Evolutionary conservation across 805 yeast genomes (phyloP).

Genomic region (Saccharomycopsis selenospora): DNA sequence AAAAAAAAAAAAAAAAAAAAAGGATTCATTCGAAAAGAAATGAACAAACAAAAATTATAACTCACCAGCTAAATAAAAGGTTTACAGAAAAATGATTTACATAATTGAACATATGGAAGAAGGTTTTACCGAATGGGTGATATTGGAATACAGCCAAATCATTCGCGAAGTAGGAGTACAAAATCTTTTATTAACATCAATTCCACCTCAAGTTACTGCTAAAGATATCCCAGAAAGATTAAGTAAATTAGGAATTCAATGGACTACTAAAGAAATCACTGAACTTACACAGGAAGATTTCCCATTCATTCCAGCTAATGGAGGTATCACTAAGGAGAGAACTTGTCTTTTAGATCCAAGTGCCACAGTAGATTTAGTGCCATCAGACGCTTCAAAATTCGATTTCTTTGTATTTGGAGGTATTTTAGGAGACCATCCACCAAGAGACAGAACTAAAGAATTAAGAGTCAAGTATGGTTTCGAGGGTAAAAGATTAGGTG

Average conservation of each 20-base stretch:
- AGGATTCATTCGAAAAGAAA: too few relatives aligned
- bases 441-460: conserved; percentile 88
- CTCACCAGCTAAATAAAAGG: too few relatives aligned
- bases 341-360: conserved; percentile 89
- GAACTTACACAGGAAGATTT: conserved; percentile 30
- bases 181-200: conserved; percentile 68
- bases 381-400: conserved; percentile 56
- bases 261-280: conserved; percentile 72
- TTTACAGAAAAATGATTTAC: conserved; percentile 72
- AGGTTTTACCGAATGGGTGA: conserved; percentile 95
- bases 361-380: conserved; percentile 65
- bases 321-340: conserved; percentile 36
- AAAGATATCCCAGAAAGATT: conserved; percentile 58
- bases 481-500: conserved; percentile 80
- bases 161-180: conserved; percentile 74
- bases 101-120: conserved; percentile 96
- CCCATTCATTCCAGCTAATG: conserved; percentile 34
- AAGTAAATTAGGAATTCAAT: conserved; percentile 57
- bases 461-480: conserved; percentile 74
- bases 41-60: too few relatives aligned
- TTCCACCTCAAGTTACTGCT: conserved; percentile 56
- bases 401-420: conserved; percentile 96
- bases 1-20: too few relatives aligned
- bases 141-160: conserved; percentile 76
- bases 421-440: conserved; percentile 88